Percentiles rank a stretch among this genome's conserved stretches.
Evolutionary conservation across 2,329 filamentous ascomycete species (phyloP).

Genomic region (Monascus ruber): DNA sequence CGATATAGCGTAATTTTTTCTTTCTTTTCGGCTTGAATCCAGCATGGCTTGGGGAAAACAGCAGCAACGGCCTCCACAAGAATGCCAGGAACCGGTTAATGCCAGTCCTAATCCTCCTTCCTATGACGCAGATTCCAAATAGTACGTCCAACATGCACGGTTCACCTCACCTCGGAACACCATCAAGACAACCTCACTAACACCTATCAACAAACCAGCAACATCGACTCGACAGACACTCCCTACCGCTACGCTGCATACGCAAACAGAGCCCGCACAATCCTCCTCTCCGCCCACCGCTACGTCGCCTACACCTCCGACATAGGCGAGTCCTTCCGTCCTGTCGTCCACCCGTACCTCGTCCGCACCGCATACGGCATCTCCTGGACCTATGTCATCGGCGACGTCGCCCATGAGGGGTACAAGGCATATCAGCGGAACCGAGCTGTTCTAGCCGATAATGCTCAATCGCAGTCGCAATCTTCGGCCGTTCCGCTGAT

Average conservation of each 20-base stretch:
- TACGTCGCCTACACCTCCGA: constrained; percentile 97
- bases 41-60: too few species aligned
- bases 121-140: too few species aligned
- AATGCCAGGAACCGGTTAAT: too few species aligned
- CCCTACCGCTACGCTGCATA: constrained; percentile 88
- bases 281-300: constrained; percentile 79
- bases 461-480: neutral
- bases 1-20: too few species aligned
- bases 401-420: constrained; percentile 84
- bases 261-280: constrained; percentile 70
- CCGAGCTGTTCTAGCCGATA: constrained; percentile 47
- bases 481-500: constrained; percentile 50
- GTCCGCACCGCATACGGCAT: constrained; percentile 78
- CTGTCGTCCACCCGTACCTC: constrained; percentile 73
- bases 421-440: constrained; percentile 92
- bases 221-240: constrained; percentile 69
- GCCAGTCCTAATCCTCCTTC: too few species aligned
- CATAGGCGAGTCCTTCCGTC: constrained; percentile 91
- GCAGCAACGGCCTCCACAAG: too few species aligned
- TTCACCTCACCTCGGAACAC: too few species aligned
- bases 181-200: constrained; percentile 44
- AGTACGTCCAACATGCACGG: too few species aligned
- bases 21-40: too few species aligned
- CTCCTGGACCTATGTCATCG: constrained; percentile 83
- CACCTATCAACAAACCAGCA: constrained; percentile 35